Evolutionary conservation across 2,329 filamentous ascomycete genomes (phyloP), one percentile per base, ranked within the genome.

Genomic region (Colletotrichum shisoi): DNA sequence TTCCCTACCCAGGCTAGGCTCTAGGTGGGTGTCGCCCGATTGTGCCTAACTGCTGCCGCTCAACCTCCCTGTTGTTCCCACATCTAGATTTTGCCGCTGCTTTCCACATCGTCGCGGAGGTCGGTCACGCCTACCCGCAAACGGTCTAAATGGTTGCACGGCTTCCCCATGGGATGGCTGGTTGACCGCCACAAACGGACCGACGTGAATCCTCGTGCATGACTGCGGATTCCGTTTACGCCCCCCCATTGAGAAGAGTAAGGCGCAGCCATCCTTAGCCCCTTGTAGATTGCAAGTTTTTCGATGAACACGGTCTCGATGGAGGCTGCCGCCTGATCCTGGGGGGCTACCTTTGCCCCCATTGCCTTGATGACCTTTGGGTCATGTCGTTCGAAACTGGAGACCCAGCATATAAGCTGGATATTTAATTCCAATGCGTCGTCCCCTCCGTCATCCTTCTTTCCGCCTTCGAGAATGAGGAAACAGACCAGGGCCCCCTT

Each of bases 401-500:
- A 31, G 27, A 31, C 27, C 7, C 7, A 45, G 19, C 6, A 31
- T 31, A 15, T n/a, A 37, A 7, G 13, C 13, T 8, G 12, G 1
- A 34, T 48, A 21, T 5, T 53, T 53, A 58, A 37, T 39, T n/a
- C 21, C 31, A 39, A 17, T 3, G 48, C n/a, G 34, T 37, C 56
- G 8, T 17, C 44, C 12, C 42, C 27, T 21, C 31, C 54, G 27
- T 57, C 40, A 46, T 37, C 27, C 17, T 46, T 57, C 54, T 31
- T 34, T 19, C 34, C 13, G 42, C 42, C 42, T 57, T 46, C n/a
- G 31, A 19, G 17, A 39, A 27, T 21, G 27, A 24, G 42, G 31
- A 39, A 45, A n/a, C 21, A 40, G 19, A 31, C 34, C 54, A 62
- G 44, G 21, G 3, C 31, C 60, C 31, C 60, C 42, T 31, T 49